Evolutionary conservation across 371 early-diverging fungal species (phyloP), one percentile per base, ranked within the genome.

Genomic region (Smittium culicis): DNA sequence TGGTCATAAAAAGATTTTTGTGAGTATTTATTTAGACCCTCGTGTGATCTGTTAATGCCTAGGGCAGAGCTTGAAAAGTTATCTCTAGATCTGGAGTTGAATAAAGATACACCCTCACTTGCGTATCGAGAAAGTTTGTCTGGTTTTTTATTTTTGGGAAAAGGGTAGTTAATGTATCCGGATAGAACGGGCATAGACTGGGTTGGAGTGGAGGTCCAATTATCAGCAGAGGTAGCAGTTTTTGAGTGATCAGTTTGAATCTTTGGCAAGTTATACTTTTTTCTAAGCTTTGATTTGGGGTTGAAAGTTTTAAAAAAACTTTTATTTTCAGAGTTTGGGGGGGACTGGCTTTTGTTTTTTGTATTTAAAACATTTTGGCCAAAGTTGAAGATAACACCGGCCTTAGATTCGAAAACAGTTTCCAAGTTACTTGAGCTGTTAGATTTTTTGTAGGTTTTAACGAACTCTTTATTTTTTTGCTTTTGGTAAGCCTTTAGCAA

Each of bases 71-170:
- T 63, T 11, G 32, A 33, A 2, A n/a, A 31, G 11, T 59, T 59
- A 11, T 32, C 60, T 59, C 16, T 27, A 16, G 5, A 25, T 59
- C 16, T 27, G 16, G 11, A 11, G 60, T 25, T 25, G n/a, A 59
- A 59, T 32, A 59, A 25, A 16, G 60, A 59, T 29, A 59, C n/a
- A 27, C 60, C 60, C 25, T 59, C 60, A 32, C 60, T 59, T 5
- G 60, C 60, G 60, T 59, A 32, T 27, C 60, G 60, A 11, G n/a
- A 11, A 16, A 59, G 28, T 29, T 59, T 29, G 16, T 59, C 60
- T 5, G 60, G 28, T 25, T 27, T 59, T 5, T 16, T 59, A 11
- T 59, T 59, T n/a, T 59, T 5, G 25, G 5, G 5, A 11, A 20
- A 20, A 20, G 45, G 45, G 20, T 11, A 11, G 45, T 20, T 45